Base-by-base conservation (phyloP, 768 basidiomycete genomes). In the Lactarius trivialis region DNA sequence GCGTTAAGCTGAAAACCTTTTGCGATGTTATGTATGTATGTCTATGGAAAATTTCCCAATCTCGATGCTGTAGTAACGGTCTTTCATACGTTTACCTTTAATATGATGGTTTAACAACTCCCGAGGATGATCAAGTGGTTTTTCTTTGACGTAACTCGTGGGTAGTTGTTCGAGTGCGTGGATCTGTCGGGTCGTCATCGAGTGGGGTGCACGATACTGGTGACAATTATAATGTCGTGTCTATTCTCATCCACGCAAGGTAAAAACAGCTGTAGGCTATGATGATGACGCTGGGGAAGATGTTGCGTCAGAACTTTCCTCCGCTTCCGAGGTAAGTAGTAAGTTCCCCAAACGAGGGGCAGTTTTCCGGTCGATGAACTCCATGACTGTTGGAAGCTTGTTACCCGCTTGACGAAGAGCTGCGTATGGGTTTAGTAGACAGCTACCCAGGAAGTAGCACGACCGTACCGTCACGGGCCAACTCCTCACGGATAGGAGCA, bases 391-490 rank as follows among this genome's bases (percentile, higher is more conserved):
- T 0, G 96, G 95, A 15, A 98, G 80, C 72, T 94, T 96, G 41
- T 82, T 84, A 19, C 88, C 80, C n/a, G 92, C 95, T 64, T 91
- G 86, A 32, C 90, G 87, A 51, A 98, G 82, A 17, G 91, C 95
- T 97, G 61, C 43, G 30, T 19, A 5, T 49, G 50, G 34, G n/a
- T 19, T 43, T 14, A 52, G 59, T 64, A 41, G 56, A 55, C 19
- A 30, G 39, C 5, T 53, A 39, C 62, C 34, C 36, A 28, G 58
- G 6, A 26, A 54, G 26, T 26, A 49, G n/a, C 24, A 45, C 45
- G 26, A 32, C 70, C 81, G 59, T 67, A 95, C 95, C 91, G 70
- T 98, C 92, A 70, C 90, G 83, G 19, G 96, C 96, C 57, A 97
- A 79, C 72, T 97, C 94, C 69, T 93, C 91, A 63, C 93, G 88